A percentile compares a stretch with the other conserved stretches of the same genome.
These are phyloP conservation scores for Centrapalus pauciflorus DNA, from an alignment of 129 eudicot species.

Conservation along the genomic window DNA sequence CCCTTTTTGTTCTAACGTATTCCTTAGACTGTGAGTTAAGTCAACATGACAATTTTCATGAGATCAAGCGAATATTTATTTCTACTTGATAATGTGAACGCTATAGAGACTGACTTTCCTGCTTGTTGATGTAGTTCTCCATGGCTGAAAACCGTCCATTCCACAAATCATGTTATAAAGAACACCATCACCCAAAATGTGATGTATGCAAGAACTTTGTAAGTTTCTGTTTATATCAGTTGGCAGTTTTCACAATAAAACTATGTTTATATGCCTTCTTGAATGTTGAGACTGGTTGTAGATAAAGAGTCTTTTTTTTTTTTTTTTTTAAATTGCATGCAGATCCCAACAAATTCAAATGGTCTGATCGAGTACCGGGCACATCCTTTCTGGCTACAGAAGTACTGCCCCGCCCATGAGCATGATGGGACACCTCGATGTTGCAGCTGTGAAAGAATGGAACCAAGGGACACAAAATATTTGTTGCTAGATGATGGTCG, in stretches of 20 bases:
- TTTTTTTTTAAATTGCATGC: neutral
- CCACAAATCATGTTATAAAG: conserved; percentile 90
- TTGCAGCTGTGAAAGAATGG: conserved; percentile 99
- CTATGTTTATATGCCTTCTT: neutral
- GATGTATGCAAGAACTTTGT: conserved; percentile 90
- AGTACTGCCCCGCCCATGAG: conserved; percentile 95
- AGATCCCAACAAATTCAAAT: conserved; percentile 83
- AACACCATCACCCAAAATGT: conserved; percentile 82
- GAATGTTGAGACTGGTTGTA: neutral
- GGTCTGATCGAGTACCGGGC: conserved; percentile 93
- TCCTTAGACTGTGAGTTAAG: neutral
- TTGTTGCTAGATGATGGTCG: conserved; percentile 86
- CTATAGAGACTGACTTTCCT: conserved; percentile 19
- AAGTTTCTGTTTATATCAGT: conserved; percentile 29
- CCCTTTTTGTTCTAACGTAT: neutral
- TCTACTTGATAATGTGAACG: neutral
- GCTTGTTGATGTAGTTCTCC: conserved; percentile 56
- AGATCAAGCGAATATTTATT: neutral
- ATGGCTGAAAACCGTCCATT: conserved; percentile 73
- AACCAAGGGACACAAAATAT: conserved; percentile 69
- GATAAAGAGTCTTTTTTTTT: neutral
- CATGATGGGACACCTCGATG: conserved; percentile 84
- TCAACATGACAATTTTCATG: neutral
- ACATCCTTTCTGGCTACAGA: conserved; percentile 96
- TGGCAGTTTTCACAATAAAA: neutral